Conservation (phyloP, 495 filamentous ascomycete genomes). For the Hyaloscypha variabilis region DNA sequence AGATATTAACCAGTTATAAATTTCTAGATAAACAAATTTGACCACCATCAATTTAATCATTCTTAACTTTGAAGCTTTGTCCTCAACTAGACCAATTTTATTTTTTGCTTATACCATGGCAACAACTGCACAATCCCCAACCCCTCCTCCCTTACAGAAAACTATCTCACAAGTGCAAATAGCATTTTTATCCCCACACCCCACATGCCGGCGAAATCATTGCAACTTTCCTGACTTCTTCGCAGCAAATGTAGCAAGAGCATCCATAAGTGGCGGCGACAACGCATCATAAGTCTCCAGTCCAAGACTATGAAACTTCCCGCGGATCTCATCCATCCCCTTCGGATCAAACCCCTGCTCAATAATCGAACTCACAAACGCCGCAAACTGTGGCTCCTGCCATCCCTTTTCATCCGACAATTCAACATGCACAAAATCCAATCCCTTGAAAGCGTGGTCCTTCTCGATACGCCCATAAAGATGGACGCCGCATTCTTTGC, state of each 20-base stretch:
- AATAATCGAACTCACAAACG: conserved; percentile 61
- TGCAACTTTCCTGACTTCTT: conserved; percentile 36
- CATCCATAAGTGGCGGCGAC: conserved; percentile 59
- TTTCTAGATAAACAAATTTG: too few relatives aligned
- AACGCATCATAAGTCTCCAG: conserved; percentile 60
- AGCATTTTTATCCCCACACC: too few relatives aligned
- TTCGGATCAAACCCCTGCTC: conserved; percentile 61
- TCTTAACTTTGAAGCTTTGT: too few relatives aligned
- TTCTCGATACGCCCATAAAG: conserved; percentile 62
- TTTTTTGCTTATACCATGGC: too few relatives aligned
- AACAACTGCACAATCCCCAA: too few relatives aligned
- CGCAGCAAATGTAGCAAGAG: conserved; percentile 56
- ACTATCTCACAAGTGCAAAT: too few relatives aligned
- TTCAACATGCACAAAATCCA: conserved; percentile 65
- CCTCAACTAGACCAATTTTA: too few relatives aligned
- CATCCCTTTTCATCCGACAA: conserved; percentile 56
- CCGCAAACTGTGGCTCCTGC: conserved; percentile 67
- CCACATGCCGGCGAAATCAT: too few relatives aligned
- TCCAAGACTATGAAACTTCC: conserved; percentile 48
- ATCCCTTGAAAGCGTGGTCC: conserved; percentile 62
- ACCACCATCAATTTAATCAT: too few relatives aligned
- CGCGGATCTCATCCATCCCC: conserved; percentile 51
- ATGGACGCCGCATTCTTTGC: conserved; percentile 56
- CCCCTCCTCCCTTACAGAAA: too few relatives aligned
- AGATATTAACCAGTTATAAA: too few relatives aligned